Evolutionary conservation across 176 grass and related monocot species (phyloP), one percentile per base, ranked within the genome.

Genomic region (Areca catechu): DNA sequence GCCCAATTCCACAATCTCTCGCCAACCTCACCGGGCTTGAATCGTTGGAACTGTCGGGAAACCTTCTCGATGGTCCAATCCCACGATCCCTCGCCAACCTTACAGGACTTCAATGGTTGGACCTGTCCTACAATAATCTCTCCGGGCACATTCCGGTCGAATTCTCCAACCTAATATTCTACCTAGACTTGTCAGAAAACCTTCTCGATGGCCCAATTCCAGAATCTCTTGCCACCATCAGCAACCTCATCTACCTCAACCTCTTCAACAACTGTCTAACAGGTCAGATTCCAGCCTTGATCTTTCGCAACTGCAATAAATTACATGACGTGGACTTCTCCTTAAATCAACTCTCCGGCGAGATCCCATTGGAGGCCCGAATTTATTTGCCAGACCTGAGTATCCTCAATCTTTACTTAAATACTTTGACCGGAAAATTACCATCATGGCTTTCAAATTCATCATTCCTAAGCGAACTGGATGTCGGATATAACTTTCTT

Each of bases 381-480:
- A 62, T 20, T 56, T 17, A 5, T 71, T 1, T 78, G 5, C 18
- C 17, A 0, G 0, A 12, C 5, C 4, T 4, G 23, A 7, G 68
- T 0, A 0, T 1, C 0, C 50, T 96, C 53, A 73, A 72, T 64
- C 68, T 96, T 53, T 96, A 96, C 57, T 77, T 50, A 10, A 88
- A 96, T 66, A 56, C 16, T 0, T 64, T 96, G 4, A 77, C 22
- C 0, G 86, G 92, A 25, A 79, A 7, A 6, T 60, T 96, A 3
- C 91, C 91, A 0, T 22, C 53, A 10, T 96, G 91, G 91, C 74
- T 96, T 0, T 61, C 83, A 2, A 96, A 90, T 57, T 90, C 80
- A 48, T 64, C 80, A 0, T 0, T 0, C 0, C 74, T 96, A 3
- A 0, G 3, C 0, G 0, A 12, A 37, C 24, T 96, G 14, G 91